A percentile compares a stretch with the other conserved stretches of the same genome.
phyloP scores from a whole-genome alignment of 768 basidiomycete species.

The Gloeophyllum trabeum region DNA sequence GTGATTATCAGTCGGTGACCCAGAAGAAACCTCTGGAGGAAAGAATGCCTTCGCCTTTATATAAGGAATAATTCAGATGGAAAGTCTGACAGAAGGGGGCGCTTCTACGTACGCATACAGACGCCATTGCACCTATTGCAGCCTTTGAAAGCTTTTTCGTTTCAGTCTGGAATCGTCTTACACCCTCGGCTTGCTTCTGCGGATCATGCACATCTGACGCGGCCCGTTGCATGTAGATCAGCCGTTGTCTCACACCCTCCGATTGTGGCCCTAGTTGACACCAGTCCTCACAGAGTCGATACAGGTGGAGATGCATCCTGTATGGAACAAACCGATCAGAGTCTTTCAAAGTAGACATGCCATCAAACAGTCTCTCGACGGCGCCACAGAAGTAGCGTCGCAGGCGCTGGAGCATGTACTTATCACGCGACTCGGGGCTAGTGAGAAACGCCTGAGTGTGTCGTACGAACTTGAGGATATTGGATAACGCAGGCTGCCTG shows the following conservation, averaged over 20 bases:
- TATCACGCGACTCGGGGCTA: constrained; percentile 60
- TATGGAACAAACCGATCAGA: constrained; percentile 68
- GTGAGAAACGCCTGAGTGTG: constrained; percentile 74
- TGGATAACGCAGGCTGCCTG: constrained; percentile 61
- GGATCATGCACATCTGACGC: constrained; percentile 44
- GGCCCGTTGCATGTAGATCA: constrained; percentile 61
- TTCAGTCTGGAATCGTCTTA: constrained; percentile 58
- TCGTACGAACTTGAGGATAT: constrained; percentile 79
- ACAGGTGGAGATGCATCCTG: constrained; percentile 69
- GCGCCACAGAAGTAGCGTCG: constrained; percentile 88
- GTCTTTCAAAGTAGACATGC: constrained; percentile 54
- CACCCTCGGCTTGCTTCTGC: constrained; percentile 32
- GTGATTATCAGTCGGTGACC: constrained; percentile 52
- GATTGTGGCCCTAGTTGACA: constrained; percentile 74
- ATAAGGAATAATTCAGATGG: constrained; percentile 2
- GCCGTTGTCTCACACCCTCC: constrained; percentile 59
- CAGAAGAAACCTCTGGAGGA: constrained; percentile 43
- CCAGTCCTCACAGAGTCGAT: constrained; percentile 88
- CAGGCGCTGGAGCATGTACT: constrained; percentile 66
- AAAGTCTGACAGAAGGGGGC: background rate
- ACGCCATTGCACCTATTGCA: constrained; percentile 79
- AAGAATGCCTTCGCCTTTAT: constrained; percentile 71
- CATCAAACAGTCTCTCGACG: constrained; percentile 79
- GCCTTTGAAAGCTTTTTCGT: constrained; percentile 66
- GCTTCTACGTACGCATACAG: constrained; percentile 62